These are phyloP conservation scores for Aphanocladium album DNA, from an alignment of 2,329 filamentous ascomycete genomes.

Conservation along the genomic window DNA sequence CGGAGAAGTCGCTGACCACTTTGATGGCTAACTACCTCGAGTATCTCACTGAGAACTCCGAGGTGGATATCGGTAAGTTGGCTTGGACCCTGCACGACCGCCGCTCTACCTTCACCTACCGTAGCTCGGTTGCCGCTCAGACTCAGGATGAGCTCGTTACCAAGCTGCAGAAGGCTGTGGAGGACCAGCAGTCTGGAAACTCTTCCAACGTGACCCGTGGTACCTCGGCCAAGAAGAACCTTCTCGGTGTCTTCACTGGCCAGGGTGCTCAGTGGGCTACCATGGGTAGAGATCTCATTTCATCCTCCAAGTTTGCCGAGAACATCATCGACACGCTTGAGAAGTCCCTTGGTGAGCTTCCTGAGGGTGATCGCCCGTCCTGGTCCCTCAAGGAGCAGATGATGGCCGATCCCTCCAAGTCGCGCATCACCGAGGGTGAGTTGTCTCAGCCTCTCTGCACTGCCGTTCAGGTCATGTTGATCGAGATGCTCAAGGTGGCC, in stretches of 20 bases:
- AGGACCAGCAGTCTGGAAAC: conserved; percentile 17
- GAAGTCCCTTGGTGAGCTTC: conserved; percentile 15
- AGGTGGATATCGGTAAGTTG: conserved; percentile 15
- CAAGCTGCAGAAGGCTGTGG: conserved; percentile 12
- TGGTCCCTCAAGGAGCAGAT: conserved; percentile 26
- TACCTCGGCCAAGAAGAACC: conserved; percentile 11
- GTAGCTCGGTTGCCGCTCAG: conserved; percentile 15
- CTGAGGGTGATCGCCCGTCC: conserved; percentile 20
- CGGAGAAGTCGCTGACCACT: conserved; percentile 10
- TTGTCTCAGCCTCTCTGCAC: conserved; percentile 29
- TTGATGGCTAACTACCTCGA: conserved; percentile 12
- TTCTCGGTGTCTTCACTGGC: conserved; percentile 25
- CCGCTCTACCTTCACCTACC: conserved; percentile 15
- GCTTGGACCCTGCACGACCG: conserved; percentile 17
- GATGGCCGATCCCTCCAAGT: conserved; percentile 11
- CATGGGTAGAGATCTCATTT: conserved; percentile 28
- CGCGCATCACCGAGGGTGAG: conserved; percentile 20
- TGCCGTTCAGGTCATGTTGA: conserved; percentile 24
- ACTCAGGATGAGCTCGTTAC: conserved; percentile 11
- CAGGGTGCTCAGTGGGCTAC: conserved; percentile 29
- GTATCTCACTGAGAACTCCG: conserved; percentile 10
- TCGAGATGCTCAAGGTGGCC: conserved; percentile 24
- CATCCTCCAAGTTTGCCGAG: conserved; percentile 11
- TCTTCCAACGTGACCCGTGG: conserved; percentile 7
- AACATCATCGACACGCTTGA: conserved; percentile 20